phyloP scores from a whole-genome alignment of 2,329 filamentous ascomycete species.

The Setomelanomma holmii region DNA sequence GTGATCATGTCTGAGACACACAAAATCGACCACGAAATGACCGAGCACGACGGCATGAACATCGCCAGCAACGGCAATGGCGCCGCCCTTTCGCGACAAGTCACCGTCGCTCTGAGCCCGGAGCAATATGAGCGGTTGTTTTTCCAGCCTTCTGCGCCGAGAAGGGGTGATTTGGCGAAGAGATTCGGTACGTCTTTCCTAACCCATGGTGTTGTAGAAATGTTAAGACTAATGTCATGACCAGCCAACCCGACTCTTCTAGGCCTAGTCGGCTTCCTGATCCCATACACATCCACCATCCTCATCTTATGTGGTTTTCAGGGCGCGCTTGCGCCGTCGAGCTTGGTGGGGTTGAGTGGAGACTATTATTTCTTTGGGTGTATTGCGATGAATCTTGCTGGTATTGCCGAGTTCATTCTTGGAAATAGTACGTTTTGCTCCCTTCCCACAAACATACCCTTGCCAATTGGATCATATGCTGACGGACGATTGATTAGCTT shows the following conservation, averaged over 20 bases:
- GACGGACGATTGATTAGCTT: constrained; percentile 11
- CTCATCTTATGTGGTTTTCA: constrained; percentile 29
- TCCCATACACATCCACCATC: constrained; percentile 29
- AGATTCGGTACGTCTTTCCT: constrained; percentile 15
- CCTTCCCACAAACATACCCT: background rate
- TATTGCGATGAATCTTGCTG: constrained; percentile 27
- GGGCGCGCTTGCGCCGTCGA: constrained; percentile 24
- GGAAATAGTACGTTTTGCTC: constrained; percentile 21
- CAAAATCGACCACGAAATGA: constrained; percentile 23
- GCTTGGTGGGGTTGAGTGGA: constrained; percentile 26
- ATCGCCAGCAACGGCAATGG: constrained; percentile 9
- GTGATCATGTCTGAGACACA: constrained; percentile 17
- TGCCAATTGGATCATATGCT: background rate
- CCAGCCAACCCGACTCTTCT: constrained; percentile 27
- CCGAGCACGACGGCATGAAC: constrained; percentile 17
- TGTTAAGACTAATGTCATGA: background rate
- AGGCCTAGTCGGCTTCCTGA: constrained; percentile 24
- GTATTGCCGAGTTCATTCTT: constrained; percentile 28
- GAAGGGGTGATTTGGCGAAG: constrained; percentile 28
- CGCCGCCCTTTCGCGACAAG: constrained; percentile 22
- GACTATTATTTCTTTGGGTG: constrained; percentile 33
- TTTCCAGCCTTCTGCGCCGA: constrained; percentile 29
- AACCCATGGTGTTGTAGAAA: no score
- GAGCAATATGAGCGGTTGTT: constrained; percentile 34
- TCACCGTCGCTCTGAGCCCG: constrained; percentile 24